Evolutionary conservation across 73 alveolate species (phyloP).

Genomic region (Tetrahymena malaccensis): DNA sequence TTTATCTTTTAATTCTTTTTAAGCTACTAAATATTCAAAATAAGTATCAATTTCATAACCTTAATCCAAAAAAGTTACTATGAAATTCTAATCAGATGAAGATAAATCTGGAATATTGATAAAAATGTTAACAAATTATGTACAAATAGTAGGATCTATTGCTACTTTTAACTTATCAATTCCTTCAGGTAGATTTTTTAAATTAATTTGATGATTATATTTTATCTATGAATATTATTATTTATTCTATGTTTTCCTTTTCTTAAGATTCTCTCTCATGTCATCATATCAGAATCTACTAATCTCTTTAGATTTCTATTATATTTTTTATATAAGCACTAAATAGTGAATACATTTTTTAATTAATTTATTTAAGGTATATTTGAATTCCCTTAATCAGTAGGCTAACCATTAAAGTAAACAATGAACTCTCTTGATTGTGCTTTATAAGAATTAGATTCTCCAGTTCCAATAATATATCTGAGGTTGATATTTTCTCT

Average conservation of each 20-base stretch:
- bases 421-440: slow-evolving; percentile 1
- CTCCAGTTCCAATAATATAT: neutral
- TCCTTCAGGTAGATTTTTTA: neutral
- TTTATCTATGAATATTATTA: too few species aligned
- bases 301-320: too few species aligned
- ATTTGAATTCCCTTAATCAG: slow-evolving; percentile 1
- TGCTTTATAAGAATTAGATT: neutral
- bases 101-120: slow-evolving; percentile 9
- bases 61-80: neutral
- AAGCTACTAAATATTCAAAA: neutral
- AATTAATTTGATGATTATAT: neutral
- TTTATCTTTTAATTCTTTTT: neutral
- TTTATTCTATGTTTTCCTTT: too few species aligned
- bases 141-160: slow-evolving; percentile 6
- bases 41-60: neutral
- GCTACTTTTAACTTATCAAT: slow-evolving; percentile 5
- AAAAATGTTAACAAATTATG: neutral
- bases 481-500: neutral
- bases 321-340: too few species aligned
- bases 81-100: neutral
- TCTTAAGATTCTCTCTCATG: too few species aligned
- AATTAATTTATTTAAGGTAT: too few species aligned
- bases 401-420: neutral
- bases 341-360: too few species aligned
- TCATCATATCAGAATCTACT: too few species aligned